Conservation (phyloP, 2,329 filamentous ascomycete genomes). For the Madurella mycetomatis region DNA sequence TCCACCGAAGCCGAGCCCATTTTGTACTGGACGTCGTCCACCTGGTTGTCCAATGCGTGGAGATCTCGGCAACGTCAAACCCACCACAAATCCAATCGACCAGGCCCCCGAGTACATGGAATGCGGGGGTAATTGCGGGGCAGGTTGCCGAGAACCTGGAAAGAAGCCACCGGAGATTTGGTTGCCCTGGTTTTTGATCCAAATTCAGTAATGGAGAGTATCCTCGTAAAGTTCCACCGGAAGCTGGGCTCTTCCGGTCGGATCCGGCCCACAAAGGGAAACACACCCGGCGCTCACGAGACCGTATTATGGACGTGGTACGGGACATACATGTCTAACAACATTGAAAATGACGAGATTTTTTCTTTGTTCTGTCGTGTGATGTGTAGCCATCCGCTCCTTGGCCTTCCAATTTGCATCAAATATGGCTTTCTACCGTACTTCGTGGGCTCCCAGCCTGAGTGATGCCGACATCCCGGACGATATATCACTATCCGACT, state of each 20-base stretch:
- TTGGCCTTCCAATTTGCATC: background rate
- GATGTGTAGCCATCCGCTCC: background rate
- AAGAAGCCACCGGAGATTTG: slow-evolving; percentile 1
- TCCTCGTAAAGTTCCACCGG: background rate
- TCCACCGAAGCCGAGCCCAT: background rate
- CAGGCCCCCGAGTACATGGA: background rate
- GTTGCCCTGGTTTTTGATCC: background rate
- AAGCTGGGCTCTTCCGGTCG: background rate
- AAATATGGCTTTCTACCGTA: background rate
- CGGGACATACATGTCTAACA: background rate
- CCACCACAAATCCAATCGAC: no score
- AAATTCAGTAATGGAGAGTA: background rate
- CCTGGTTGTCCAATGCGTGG: background rate
- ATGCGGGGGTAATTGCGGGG: background rate
- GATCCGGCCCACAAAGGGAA: background rate
- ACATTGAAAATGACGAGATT: background rate
- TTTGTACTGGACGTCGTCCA: background rate
- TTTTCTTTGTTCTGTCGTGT: background rate
- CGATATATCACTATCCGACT: background rate
- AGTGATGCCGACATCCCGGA: background rate
- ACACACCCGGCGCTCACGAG: background rate
- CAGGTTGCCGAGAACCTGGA: background rate
- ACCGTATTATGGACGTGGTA: background rate
- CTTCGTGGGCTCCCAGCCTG: background rate
- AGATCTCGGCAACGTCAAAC: background rate